Conservation (phyloP, 768 basidiomycete genomes). For the Suillus subalutaceus region DNA sequence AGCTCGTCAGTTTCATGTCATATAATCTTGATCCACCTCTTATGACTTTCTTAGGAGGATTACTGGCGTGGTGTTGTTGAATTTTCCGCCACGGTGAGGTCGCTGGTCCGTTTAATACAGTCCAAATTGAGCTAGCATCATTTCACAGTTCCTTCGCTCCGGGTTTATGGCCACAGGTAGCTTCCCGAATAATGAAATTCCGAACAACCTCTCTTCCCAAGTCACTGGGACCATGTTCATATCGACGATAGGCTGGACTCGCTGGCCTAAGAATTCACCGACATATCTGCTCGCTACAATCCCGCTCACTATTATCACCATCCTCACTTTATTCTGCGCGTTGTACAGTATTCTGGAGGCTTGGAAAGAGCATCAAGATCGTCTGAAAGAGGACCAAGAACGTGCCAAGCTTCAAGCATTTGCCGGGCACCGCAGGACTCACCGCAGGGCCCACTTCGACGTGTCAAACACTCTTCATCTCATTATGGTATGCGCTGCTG, state of each 20-base stretch:
- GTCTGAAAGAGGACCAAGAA: too few species aligned
- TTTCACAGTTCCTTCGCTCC: constrained; percentile 11
- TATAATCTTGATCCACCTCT: background rate
- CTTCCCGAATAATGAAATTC: background rate
- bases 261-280: constrained; percentile 1
- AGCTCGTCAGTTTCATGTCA: background rate
- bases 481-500: background rate
- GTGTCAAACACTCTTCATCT: background rate
- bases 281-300: constrained; percentile 10
- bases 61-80: constrained; percentile 15
- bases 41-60: background rate
- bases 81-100: constrained; percentile 10
- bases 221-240: constrained; percentile 11
- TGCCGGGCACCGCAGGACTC: too few species aligned
- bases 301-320: background rate
- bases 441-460: background rate
- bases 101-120: too few species aligned
- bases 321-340: background rate
- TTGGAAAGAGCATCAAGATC: background rate
- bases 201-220: constrained; percentile 1
- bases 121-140: background rate
- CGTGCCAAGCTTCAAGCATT: too few species aligned
- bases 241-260: constrained; percentile 11
- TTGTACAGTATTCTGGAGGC: background rate
- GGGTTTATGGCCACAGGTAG: constrained; percentile 1